phyloP scores from a whole-genome alignment of 1,284 basidiomycete genomes.

The Vanrija humicola region DNA sequence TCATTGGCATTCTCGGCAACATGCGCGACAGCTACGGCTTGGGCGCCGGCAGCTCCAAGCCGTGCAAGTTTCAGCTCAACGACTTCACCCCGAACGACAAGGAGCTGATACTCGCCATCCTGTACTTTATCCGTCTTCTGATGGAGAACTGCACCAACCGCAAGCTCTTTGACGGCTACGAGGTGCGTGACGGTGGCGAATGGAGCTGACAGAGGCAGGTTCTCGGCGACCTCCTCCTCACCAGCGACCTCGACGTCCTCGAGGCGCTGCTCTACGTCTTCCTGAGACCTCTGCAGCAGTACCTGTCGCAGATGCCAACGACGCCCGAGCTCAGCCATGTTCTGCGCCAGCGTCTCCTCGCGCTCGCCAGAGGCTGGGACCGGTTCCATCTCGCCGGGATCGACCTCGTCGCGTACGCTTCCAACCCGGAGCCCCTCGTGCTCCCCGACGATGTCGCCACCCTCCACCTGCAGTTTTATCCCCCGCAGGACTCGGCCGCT shows the following conservation, averaged over 20 bases:
- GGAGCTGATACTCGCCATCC: slow-evolving; percentile 71
- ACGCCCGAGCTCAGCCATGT: slow-evolving; percentile 56
- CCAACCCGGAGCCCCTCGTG: slow-evolving; percentile 3
- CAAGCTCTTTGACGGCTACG: slow-evolving; percentile 94
- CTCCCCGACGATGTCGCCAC: slow-evolving; percentile 21
- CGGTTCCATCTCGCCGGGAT: slow-evolving; percentile 40
- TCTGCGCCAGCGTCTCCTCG: slow-evolving; percentile 44
- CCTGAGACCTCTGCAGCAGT: slow-evolving; percentile 90
- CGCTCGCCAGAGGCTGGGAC: slow-evolving; percentile 37
- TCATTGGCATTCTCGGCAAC: slow-evolving; percentile 81
- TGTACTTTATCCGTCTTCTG: slow-evolving; percentile 81
- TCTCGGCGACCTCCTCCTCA: slow-evolving; percentile 74
- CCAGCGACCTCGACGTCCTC: slow-evolving; percentile 84
- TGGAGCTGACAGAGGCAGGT: slow-evolving; percentile 4
- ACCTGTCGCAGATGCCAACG: slow-evolving; percentile 70
- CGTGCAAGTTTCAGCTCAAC: slow-evolving; percentile 61
- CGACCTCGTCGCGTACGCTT: slow-evolving; percentile 48
- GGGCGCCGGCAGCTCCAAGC: slow-evolving; percentile 6
- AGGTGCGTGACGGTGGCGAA: slow-evolving; percentile 59
- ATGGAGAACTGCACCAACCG: slow-evolving; percentile 98
- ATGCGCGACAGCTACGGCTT: slow-evolving; percentile 70
- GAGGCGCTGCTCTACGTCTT: slow-evolving; percentile 79
- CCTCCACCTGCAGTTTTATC: slow-evolving; percentile 51
- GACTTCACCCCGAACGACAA: slow-evolving; percentile 75
- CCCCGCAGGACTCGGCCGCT: slow-evolving; percentile 14